Evolutionary conservation across 768 basidiomycete genomes (phyloP).

Genomic region (Suillus tomentosus): DNA sequence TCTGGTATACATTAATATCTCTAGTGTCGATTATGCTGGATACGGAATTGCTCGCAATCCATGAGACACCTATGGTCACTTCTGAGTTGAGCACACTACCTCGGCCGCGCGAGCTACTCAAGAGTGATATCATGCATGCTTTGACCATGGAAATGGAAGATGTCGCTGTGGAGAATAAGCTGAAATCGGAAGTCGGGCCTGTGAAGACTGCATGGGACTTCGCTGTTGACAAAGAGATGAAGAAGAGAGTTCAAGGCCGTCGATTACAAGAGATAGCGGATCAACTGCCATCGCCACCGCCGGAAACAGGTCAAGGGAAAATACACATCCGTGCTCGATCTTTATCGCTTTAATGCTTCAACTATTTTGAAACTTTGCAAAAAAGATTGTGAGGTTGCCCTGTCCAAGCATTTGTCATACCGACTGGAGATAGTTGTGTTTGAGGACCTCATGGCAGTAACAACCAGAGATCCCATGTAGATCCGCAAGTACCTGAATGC

Average conservation of each 20-base stretch:
- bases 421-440: background rate
- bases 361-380: background rate
- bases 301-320: background rate
- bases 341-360: conserved; percentile 23
- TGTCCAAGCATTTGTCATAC: background rate
- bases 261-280: background rate
- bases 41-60: conserved; percentile 54
- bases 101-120: conserved; percentile 28
- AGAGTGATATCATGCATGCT: conserved; percentile 39
- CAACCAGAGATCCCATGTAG: background rate
- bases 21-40: conserved; percentile 56
- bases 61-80: conserved; percentile 32
- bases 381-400: background rate
- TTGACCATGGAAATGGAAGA: conserved; percentile 63
- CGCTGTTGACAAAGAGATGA: conserved; percentile 33
- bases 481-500: conserved; percentile 3
- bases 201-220: conserved; percentile 54
- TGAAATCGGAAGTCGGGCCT: conserved; percentile 59
- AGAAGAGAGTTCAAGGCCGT: background rate
- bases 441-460: background rate
- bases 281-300: background rate
- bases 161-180: conserved; percentile 62
- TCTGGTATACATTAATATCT: conserved; percentile 4
- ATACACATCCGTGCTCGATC: conserved; percentile 27
- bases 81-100: conserved; percentile 29